These are phyloP conservation scores for Tulasnella calospora DNA, from an alignment of 768 basidiomycete genomes.

Conservation along the genomic window DNA sequence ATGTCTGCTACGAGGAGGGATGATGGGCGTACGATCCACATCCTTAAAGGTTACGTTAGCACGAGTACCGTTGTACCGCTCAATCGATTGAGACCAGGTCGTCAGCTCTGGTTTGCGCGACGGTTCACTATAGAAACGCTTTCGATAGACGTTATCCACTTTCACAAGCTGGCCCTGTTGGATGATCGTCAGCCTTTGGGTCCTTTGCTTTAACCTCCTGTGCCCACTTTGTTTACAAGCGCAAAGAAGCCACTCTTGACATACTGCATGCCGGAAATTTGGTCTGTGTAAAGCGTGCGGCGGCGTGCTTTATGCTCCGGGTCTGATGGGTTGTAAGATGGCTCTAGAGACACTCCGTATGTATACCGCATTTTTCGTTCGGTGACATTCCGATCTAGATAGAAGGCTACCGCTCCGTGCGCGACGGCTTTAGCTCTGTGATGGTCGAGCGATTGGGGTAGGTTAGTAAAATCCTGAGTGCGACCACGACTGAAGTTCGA, in stretches of 20 bases:
- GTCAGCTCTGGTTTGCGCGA: not conserved
- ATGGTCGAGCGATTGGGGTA: not conserved
- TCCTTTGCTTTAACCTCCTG: not conserved
- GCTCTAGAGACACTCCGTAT: conserved; percentile 77
- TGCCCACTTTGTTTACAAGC: not conserved
- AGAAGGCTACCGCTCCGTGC: conserved; percentile 78
- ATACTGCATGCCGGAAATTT: not conserved
- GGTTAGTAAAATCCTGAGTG: conserved; percentile 12
- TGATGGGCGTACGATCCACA: not conserved
- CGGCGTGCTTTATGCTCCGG: conserved; percentile 61
- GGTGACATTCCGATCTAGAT: conserved; percentile 78
- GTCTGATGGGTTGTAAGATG: conserved; percentile 60
- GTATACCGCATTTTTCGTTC: conserved; percentile 72
- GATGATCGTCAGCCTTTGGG: not conserved
- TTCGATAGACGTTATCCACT: not conserved
- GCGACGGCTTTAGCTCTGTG: conserved; percentile 79
- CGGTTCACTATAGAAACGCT: not conserved
- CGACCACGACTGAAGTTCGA: conserved; percentile 3
- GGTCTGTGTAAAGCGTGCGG: conserved; percentile 46
- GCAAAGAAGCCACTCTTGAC: not conserved
- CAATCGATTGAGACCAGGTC: not conserved
- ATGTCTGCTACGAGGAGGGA: not conserved
- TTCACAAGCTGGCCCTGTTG: not conserved
- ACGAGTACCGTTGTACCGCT: not conserved
- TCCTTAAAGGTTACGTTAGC: not conserved